Evolutionary conservation across 306 rosid species (phyloP), one percentile per base, ranked within the genome.

Genomic region (Boehmeria nivea): DNA sequence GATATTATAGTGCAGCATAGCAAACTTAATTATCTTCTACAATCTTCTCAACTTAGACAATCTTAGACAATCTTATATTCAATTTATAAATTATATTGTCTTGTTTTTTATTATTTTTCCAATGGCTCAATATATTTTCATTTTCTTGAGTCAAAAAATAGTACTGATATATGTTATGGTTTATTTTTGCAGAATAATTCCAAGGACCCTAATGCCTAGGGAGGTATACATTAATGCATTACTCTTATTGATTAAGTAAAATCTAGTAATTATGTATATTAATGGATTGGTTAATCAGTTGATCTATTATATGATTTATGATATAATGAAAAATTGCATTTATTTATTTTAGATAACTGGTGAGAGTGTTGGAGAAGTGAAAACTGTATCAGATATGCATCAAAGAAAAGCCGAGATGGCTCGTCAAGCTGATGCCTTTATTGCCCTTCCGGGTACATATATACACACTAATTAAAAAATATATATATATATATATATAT

Each of bases 331-430:
- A 4, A 33, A 4, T 33, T 33, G 38, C 11, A 33, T 33, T 33
- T 4, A 33, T 33, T 21, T 22, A 20, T 27, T 80, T 57, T 69
- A 93, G 99, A 77, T 93, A 64, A 93, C 96, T 55, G 99, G 99
- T 14, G 90, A 72, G 28, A 85, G 87, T 1, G 90, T 93, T 48
- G 99, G 99, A 4, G 99, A 93, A 83, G 83, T 93, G 47, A 81
- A 81, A 81, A 72, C 95, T 1, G 99, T 93, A 16, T 83, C 99
- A 46, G 84, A 81, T 76, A 93, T 93, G 99, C 99, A 93, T 63
- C 96, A 93, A 71, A 77, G 99, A 56, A 93, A 93, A 75, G 99
- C 99, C 20, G 99, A 93, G 67, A 93, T 93, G 99, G 89, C 99
- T 38, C 90, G 99, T 49, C 94, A 79, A 69, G 99, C 99, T 0